A percentile compares a stretch with the other conserved stretches of the same genome.
phyloP scores from a whole-genome alignment of 441 rosid species.

The Croton setiger region DNA sequence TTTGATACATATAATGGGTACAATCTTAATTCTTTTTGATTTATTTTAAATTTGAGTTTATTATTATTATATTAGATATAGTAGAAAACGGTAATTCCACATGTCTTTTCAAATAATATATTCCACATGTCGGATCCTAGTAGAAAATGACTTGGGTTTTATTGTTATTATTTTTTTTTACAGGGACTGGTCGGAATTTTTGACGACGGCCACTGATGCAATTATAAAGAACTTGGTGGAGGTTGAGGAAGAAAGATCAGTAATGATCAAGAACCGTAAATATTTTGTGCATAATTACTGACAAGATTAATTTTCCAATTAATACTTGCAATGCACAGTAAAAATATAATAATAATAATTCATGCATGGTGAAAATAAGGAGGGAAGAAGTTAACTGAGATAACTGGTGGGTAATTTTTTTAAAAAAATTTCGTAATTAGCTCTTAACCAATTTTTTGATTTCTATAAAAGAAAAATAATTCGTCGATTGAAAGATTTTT shows the following conservation, averaged over 20 bases:
- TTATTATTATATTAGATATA: no score
- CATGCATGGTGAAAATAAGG: not conserved
- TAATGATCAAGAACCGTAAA: conserved; percentile 3
- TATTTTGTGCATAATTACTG: conserved; percentile 16
- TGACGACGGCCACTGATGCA: conserved; percentile 59
- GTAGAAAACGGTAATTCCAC: no score
- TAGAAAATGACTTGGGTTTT: no score
- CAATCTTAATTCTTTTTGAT: not conserved
- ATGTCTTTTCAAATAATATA: no score
- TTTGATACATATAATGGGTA: conserved; percentile 67
- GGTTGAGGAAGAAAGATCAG: conserved; percentile 33
- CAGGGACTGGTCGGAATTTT: conserved; percentile 84
- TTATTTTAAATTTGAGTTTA: not conserved
- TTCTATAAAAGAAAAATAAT: no score
- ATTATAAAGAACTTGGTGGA: conserved; percentile 53
- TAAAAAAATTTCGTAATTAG: not conserved
- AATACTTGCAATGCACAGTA: no score
- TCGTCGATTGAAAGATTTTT: no score
- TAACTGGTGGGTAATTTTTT: no score
- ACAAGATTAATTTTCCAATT: no score
- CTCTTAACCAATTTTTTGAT: not conserved
- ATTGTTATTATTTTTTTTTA: no score
- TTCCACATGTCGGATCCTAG: no score
- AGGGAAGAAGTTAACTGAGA: no score
- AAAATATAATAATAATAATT: not conserved